Evolutionary conservation across 2,329 filamentous ascomycete genomes (phyloP).

Genomic region (Pleomassaria siparia): DNA sequence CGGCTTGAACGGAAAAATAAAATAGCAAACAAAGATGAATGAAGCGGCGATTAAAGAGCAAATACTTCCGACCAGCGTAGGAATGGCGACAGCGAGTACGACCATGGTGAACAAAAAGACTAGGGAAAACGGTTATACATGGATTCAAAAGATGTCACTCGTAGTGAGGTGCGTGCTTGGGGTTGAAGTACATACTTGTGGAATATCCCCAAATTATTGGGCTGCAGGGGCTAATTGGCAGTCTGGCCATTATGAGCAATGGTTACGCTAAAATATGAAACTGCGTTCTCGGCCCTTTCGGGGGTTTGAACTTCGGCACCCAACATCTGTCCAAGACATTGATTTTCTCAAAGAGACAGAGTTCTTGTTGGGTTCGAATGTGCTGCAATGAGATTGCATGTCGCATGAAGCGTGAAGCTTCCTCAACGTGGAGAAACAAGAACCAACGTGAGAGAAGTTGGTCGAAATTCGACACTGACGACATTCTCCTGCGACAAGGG

Average conservation of each 20-base stretch:
- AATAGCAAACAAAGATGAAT: background rate
- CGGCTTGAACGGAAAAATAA: background rate
- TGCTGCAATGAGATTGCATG: too few relatives aligned
- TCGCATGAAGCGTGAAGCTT: too few relatives aligned
- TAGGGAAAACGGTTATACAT: background rate
- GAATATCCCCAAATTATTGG: background rate
- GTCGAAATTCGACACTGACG: too few relatives aligned
- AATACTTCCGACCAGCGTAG: background rate
- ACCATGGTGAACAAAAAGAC: background rate
- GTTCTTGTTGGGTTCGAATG: too few relatives aligned
- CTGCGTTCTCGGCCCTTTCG: background rate
- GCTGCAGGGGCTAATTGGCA: too few relatives aligned
- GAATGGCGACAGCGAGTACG: background rate
- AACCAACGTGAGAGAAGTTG: too few relatives aligned
- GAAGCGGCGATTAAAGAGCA: background rate
- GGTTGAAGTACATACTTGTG: background rate
- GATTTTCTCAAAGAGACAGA: too few relatives aligned
- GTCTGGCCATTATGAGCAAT: too few relatives aligned
- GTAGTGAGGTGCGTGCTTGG: background rate
- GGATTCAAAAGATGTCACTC: background rate
- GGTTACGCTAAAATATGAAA: background rate
- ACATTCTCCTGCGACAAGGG: too few relatives aligned
- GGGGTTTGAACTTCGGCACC: background rate
- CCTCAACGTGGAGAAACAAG: too few relatives aligned
- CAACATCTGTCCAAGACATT: too few relatives aligned